phyloP scores from a whole-genome alignment of 164 flowering plant genomes.

The Liriodendron chinense region DNA sequence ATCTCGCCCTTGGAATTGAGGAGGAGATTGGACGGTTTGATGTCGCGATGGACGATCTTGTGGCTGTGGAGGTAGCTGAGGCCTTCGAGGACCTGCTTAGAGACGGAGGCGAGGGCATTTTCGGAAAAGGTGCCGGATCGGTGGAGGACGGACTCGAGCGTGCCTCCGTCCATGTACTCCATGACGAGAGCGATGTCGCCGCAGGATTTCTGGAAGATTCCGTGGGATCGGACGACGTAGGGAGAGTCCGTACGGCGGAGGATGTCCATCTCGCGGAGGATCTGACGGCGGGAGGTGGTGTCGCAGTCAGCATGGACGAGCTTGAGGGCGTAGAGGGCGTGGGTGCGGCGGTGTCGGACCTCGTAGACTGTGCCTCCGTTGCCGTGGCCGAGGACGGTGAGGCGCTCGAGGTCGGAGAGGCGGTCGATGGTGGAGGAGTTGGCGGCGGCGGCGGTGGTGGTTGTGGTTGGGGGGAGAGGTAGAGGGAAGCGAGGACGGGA shows the following conservation, averaged over 20 bases:
- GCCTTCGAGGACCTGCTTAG: slow-evolving; percentile 57
- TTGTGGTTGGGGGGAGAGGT: slow-evolving; percentile 34
- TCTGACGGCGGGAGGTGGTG: slow-evolving; percentile 47
- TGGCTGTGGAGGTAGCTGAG: slow-evolving; percentile 56
- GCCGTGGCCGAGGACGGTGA: slow-evolving; percentile 66
- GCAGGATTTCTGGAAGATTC: slow-evolving; percentile 35
- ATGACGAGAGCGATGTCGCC: slow-evolving; percentile 55
- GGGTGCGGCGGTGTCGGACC: slow-evolving; percentile 53
- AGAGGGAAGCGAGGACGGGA: slow-evolving; percentile 19
- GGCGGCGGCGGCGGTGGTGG: slow-evolving; percentile 12
- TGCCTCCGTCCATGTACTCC: slow-evolving; percentile 74
- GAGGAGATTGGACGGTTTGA: slow-evolving; percentile 71
- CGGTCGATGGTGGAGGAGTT: slow-evolving; percentile 14
- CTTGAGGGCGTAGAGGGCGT: slow-evolving; percentile 58
- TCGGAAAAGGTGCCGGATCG: slow-evolving; percentile 41
- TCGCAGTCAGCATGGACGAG: slow-evolving; percentile 47
- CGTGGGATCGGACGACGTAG: slow-evolving; percentile 39
- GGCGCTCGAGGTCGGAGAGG: slow-evolving; percentile 40
- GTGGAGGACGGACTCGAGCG: slow-evolving; percentile 36
- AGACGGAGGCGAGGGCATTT: slow-evolving; percentile 32
- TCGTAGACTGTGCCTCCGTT: slow-evolving; percentile 85
- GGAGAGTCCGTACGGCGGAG: slow-evolving; percentile 74
- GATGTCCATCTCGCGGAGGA: slow-evolving; percentile 56
- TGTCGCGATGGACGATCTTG: slow-evolving; percentile 74
- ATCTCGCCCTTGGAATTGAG: slow-evolving; percentile 47